These are phyloP conservation scores for Neltuma alba DNA, from an alignment of 306 rosid genomes.

Conservation along the genomic window DNA sequence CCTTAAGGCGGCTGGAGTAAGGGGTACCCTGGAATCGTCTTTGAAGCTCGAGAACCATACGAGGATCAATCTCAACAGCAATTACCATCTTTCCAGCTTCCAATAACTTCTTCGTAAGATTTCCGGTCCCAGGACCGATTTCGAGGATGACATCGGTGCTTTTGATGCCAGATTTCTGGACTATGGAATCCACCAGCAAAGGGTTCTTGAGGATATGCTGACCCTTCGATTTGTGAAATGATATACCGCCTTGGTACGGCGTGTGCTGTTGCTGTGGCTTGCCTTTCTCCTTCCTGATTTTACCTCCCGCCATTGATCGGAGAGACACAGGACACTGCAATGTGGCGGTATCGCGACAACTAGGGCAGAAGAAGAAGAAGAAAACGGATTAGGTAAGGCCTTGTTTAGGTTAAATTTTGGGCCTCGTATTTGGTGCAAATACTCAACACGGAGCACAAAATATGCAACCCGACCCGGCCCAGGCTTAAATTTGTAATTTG, in stretches of 20 bases:
- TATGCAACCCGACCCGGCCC: neutral
- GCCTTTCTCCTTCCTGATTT: slow-evolving; percentile 47
- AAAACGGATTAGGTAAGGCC: neutral
- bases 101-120: slow-evolving; percentile 50
- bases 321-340: neutral
- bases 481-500: neutral
- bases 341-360: neutral
- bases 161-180: too few relatives aligned
- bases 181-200: slow-evolving; percentile 43
- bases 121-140: slow-evolving; percentile 57
- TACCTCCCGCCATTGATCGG: slow-evolving; percentile 48
- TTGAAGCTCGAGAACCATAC: slow-evolving; percentile 90
- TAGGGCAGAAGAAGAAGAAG: too few relatives aligned
- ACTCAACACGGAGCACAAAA: neutral
- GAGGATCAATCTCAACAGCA: slow-evolving; percentile 81
- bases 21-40: slow-evolving; percentile 81
- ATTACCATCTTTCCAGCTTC: slow-evolving; percentile 71
- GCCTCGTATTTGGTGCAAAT: neutral
- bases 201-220: slow-evolving; percentile 55
- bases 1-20: slow-evolving; percentile 67
- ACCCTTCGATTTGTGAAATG: slow-evolving; percentile 52
- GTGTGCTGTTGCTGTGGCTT: slow-evolving; percentile 41
- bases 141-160: slow-evolving; percentile 50
- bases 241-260: slow-evolving; percentile 52
- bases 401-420: neutral